phyloP scores from a whole-genome alignment of 148 eudicot genomes.

The Cornus suecica region DNA sequence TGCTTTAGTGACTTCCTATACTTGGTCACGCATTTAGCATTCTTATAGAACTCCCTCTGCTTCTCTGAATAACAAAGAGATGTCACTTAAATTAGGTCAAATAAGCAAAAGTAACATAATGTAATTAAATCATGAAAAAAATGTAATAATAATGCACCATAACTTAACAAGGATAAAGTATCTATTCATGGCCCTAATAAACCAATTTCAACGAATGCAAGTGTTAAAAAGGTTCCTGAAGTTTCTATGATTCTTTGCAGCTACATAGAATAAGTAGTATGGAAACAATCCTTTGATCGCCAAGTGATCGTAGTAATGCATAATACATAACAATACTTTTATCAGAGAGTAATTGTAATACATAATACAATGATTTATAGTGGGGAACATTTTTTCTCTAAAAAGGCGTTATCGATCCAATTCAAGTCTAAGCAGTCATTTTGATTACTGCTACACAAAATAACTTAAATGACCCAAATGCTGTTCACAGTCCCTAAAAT shows the following conservation, averaged over 20 bases:
- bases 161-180: background rate
- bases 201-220: background rate
- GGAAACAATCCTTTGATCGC: background rate
- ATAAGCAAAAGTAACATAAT: background rate
- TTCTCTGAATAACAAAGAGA: constrained; percentile 41
- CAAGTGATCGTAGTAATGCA: background rate
- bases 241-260: constrained; percentile 1
- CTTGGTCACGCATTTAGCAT: constrained; percentile 76
- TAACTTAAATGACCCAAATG: no score
- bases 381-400: no score
- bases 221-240: background rate
- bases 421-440: no score
- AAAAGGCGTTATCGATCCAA: background rate
- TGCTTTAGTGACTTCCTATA: constrained; percentile 66
- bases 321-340: background rate
- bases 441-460: no score
- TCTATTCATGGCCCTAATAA: background rate
- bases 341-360: background rate
- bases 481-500: no score
- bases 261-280: background rate
- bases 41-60: constrained; percentile 84
- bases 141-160: background rate
- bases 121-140: background rate
- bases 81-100: background rate
- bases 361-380: no score